phyloP scores from a whole-genome alignment of 495 filamentous ascomycete species.

The Aspergillus indologenus region DNA sequence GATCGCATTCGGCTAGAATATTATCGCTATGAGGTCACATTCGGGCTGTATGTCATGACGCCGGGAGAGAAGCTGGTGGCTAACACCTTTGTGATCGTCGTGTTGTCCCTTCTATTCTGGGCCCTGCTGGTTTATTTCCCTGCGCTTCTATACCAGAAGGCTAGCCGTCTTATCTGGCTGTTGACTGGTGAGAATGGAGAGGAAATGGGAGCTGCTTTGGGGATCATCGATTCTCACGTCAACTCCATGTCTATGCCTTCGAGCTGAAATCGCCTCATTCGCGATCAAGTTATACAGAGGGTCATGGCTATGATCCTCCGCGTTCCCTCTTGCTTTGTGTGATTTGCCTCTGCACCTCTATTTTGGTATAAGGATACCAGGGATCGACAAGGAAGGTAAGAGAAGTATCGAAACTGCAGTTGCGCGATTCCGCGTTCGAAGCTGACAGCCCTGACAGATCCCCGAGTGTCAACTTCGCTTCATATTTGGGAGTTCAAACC shows the following conservation, averaged over 20 bases:
- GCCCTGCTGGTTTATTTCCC: constrained; percentile 41
- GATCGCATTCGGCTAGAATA: constrained; percentile 61
- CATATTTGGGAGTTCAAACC: constrained; percentile 14
- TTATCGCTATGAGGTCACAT: constrained; percentile 76
- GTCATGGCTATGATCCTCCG: not conserved
- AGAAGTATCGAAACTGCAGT: not conserved
- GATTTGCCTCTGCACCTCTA: not conserved
- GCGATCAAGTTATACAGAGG: constrained; percentile 13
- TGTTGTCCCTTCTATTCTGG: constrained; percentile 37
- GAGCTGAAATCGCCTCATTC: constrained; percentile 11
- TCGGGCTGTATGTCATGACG: constrained; percentile 70
- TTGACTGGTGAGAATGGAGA: constrained; percentile 39
- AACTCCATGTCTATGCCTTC: constrained; percentile 18
- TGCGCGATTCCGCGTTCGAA: not conserved
- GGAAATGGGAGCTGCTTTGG: constrained; percentile 30
- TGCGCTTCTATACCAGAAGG: constrained; percentile 36
- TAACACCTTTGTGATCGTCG: constrained; percentile 46
- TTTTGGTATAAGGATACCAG: not conserved
- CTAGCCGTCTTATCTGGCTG: constrained; percentile 37
- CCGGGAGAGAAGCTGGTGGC: constrained; percentile 68
- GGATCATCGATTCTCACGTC: constrained; percentile 29
- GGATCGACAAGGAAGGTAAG: not conserved
- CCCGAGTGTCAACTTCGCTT: constrained; percentile 5
- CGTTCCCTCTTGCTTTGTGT: not conserved
- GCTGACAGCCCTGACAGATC: not conserved